Base-by-base conservation (phyloP, 371 early-diverging fungal genomes). In the Homolaphlyctis polyrhiza region DNA sequence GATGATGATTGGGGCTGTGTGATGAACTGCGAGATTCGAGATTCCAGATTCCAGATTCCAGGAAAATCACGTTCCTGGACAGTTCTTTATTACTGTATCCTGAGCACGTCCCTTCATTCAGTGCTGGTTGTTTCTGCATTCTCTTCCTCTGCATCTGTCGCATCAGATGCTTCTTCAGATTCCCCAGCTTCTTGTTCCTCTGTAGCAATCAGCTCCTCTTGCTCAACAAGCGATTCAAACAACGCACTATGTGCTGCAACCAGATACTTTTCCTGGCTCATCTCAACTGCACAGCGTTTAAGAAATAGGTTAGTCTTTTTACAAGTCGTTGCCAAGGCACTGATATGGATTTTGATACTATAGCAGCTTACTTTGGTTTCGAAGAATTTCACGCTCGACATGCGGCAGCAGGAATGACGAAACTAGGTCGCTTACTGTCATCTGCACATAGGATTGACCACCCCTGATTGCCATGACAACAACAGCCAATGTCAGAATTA, bases 331-430 rank as follows among this genome's bases (percentile, higher is more conserved):
- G 3, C 30, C 39, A 54, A 0, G n/a, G 33, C 54, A 39, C 6
- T 23, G 3, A 18, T 27, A 3, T 14, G 28, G 21, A 1, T 57
- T 27, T 21, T 4, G 18, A 18, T 27, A 48, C 21, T 27, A 23
- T 23, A 39, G 8, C 11, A 18, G 39, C 39, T 39, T 39, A 18
- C 39, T 18, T 39, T 18, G 39, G 18, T 48, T 4, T 3, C 76
- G 69, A 16, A 80, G 58, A 6, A 61, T 59, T 21, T 76, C 70
- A 8, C 70, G 58, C 57, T 82, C 79, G 18, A 78, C 77, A 43
- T 79, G 77, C 3, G 81, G 83, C 27, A 82, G 70, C 52, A 82
- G 60, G 75, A 82, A 82, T n/a, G 75, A 70, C 14, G 71, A 61
- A 32, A 82, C 78, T n/a, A 82, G 60, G 54, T 79, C 78, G 6